Conservation (phyloP, 352 stramenopile genomes). For the Globisporangium abappressorium region DNA sequence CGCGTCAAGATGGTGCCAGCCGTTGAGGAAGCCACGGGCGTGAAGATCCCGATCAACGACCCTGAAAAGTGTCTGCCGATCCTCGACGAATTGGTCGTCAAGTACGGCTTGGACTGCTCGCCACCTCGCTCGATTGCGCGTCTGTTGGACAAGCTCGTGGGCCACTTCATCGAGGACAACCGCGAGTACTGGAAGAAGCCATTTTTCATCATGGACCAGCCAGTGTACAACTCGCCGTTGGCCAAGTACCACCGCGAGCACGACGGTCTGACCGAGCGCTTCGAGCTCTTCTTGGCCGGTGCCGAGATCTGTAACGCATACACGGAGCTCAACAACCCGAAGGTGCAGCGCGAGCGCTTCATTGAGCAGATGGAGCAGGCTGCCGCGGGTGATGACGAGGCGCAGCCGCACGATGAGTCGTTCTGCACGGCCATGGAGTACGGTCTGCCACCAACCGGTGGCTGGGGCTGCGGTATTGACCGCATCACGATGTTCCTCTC, state of each 20-base stretch:
- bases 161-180: slow-evolving; percentile 88
- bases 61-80: slow-evolving; percentile 53
- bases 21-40: slow-evolving; percentile 68
- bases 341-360: slow-evolving; percentile 84
- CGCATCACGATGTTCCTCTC: slow-evolving; percentile 97
- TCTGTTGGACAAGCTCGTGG: slow-evolving; percentile 88
- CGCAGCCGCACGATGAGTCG: slow-evolving; percentile 93
- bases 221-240: slow-evolving; percentile 96
- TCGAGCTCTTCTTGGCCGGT: slow-evolving; percentile 98
- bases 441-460: slow-evolving; percentile 96
- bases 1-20: slow-evolving; percentile 92
- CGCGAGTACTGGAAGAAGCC: slow-evolving; percentile 91
- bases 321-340: slow-evolving; percentile 98
- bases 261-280: slow-evolving; percentile 94
- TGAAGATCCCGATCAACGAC: slow-evolving; percentile 70
- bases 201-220: slow-evolving; percentile 99
- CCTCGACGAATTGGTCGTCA: slow-evolving; percentile 65
- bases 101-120: slow-evolving; percentile 73
- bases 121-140: slow-evolving; percentile 68
- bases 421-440: slow-evolving; percentile 95
- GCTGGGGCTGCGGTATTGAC: slow-evolving; percentile 97
- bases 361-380: slow-evolving; percentile 80
- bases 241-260: slow-evolving; percentile 96
- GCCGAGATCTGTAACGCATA: slow-evolving; percentile 98
- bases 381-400: slow-evolving; percentile 79